Evolutionary conservation across 768 basidiomycete species (phyloP), one percentile per base, ranked within the genome.

Genomic region (Pulveroboletus sp.): DNA sequence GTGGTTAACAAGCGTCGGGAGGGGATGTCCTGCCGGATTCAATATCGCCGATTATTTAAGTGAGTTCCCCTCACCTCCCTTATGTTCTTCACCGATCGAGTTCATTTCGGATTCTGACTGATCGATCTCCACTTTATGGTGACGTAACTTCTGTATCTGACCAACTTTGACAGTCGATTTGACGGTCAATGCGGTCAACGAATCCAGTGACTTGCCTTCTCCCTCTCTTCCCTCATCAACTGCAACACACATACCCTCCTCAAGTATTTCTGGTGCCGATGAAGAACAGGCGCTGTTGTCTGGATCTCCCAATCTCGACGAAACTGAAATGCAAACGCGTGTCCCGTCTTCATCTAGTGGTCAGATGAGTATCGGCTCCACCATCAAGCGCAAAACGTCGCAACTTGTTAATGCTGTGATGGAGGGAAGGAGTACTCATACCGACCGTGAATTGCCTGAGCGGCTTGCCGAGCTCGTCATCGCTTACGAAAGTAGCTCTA

Each of bases 1-100:
- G 2, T 93, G 96, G 69, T 89, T 98, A 52, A 75, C 79, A 27
- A 73, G 73, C 6, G 83, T 93, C 43, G 93, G 88, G 1, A 78
- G 83, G 50, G 80, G 84, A 0, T 99, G 96, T 63, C 96, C 96
- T 6, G 74, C 83, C 9, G 96, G 95, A 0, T 98, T 93, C 68
- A 99, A 99, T 64, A 89, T 98, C 56, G 96, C 95, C 0, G 96
- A 99, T 71, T 97, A 83, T 69, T 72, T 98, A 49, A 97, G 93
- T 94, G 64, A 47, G 88, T 78, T 37, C 15, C 33, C 10, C 8
- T 21, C 9, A 10, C 9, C 15, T 46, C 24, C 39, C 8, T 21
- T 21, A 15, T 12, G 14, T 46, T 18, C 14, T n/a, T 31, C 18
- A 10, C 12, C 7, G 8, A n/a, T 31, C 8, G 18, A n/a, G 14